These are phyloP conservation scores for Starmerella apis DNA, from an alignment of 805 yeast species.

Conservation along the genomic window DNA sequence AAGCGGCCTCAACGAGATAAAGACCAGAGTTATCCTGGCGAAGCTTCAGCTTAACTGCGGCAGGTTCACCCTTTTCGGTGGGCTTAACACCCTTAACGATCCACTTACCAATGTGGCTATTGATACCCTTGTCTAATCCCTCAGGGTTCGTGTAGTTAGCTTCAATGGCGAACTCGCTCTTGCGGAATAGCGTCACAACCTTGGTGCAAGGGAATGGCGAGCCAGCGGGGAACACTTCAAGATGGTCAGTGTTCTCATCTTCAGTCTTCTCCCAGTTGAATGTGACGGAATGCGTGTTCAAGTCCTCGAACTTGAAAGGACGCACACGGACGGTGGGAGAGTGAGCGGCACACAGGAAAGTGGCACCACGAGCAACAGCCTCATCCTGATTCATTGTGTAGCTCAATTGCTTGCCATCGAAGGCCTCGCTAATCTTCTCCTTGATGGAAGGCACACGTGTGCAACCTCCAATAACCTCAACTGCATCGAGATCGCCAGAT, in stretches of 20 bases:
- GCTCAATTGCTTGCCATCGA: slow-evolving; percentile 76
- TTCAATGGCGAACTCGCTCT: slow-evolving; percentile 72
- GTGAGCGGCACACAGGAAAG: slow-evolving; percentile 97
- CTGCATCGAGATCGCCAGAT: slow-evolving; percentile 68
- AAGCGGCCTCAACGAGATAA: slow-evolving; percentile 86
- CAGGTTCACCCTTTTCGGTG: slow-evolving; percentile 47
- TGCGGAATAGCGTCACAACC: slow-evolving; percentile 86
- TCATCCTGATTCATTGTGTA: slow-evolving; percentile 98
- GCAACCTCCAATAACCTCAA: slow-evolving; percentile 96
- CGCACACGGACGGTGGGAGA: slow-evolving; percentile 98
- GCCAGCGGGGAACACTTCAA: slow-evolving; percentile 95
- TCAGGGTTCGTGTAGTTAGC: slow-evolving; percentile 74
- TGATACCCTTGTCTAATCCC: slow-evolving; percentile 60
- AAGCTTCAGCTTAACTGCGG: slow-evolving; percentile 83
- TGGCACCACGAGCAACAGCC: slow-evolving; percentile 98
- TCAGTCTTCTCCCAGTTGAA: slow-evolving; percentile 91
- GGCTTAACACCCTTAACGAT: slow-evolving; percentile 73
- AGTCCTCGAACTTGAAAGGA: slow-evolving; percentile 96
- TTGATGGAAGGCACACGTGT: slow-evolving; percentile 94
- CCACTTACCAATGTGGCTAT: slow-evolving; percentile 70
- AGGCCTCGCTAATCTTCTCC: slow-evolving; percentile 64
- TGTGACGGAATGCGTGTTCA: slow-evolving; percentile 83
- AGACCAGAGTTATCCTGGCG: slow-evolving; percentile 96
- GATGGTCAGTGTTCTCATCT: slow-evolving; percentile 76
- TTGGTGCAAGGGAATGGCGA: slow-evolving; percentile 90